Evolutionary conservation across 176 grass and related monocot species (phyloP).

Genomic region (Avena eriantha): DNA sequence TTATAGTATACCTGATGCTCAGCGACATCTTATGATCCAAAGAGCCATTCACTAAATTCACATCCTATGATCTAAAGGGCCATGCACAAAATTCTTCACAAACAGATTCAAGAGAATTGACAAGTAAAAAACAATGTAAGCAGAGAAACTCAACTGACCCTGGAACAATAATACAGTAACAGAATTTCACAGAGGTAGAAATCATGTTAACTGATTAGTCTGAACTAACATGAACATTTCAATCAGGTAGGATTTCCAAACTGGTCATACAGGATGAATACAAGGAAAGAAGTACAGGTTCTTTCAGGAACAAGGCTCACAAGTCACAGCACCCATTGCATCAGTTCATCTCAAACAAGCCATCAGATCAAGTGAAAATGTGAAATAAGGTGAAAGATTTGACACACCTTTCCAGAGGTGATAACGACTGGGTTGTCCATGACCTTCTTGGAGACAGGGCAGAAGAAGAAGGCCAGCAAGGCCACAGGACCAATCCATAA

Average conservation of each 20-base stretch:
- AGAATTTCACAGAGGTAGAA: not conserved
- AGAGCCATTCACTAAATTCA: not conserved
- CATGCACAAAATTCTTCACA: not conserved
- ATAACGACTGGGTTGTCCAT: constrained; percentile 53
- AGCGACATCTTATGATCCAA: not conserved
- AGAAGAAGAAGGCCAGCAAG: constrained; percentile 51
- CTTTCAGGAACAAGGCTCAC: no score
- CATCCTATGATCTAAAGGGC: not conserved
- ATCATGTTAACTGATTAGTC: not conserved
- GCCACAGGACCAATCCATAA: constrained; percentile 26
- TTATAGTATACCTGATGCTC: not conserved
- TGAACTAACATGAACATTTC: not conserved
- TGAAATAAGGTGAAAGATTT: constrained; percentile 21
- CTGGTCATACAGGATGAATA: not conserved
- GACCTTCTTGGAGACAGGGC: constrained; percentile 53
- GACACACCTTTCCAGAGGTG: constrained; percentile 54
- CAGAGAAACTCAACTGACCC: not conserved
- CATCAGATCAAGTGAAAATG: not conserved
- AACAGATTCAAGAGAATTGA: not conserved
- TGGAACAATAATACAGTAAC: not conserved
- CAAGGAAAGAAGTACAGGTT: not conserved
- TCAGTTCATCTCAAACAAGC: not conserved
- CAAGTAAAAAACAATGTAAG: not conserved
- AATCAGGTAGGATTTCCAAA: not conserved
- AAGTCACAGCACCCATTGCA: not conserved